phyloP scores from a whole-genome alignment of 306 rosid genomes.

The Biancaea sappan region DNA sequence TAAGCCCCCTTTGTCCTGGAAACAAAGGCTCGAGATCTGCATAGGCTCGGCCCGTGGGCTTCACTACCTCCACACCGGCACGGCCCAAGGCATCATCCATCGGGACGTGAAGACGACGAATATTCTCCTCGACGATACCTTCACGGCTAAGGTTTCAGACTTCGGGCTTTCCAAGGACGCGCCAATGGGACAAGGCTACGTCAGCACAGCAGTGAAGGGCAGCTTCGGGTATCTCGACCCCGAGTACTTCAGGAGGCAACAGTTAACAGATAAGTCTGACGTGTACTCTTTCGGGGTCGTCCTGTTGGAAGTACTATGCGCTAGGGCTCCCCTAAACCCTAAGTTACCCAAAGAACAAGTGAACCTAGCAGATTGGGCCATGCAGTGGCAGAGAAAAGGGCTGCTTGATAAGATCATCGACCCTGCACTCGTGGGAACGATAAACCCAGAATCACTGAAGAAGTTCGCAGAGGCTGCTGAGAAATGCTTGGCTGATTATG shows the following conservation, averaged over 20 bases:
- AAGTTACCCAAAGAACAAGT: conserved; percentile 62
- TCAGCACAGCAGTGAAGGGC: conserved; percentile 69
- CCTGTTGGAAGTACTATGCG: conserved; percentile 56
- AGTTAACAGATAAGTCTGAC: conserved; percentile 63
- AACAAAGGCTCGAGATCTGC: conserved; percentile 58
- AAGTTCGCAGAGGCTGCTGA: conserved; percentile 70
- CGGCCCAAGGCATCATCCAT: conserved; percentile 66
- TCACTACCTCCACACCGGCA: conserved; percentile 70
- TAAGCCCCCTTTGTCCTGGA: conserved; percentile 52
- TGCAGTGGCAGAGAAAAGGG: conserved; percentile 72
- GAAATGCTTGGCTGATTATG: conserved; percentile 66
- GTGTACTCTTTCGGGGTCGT: conserved; percentile 72
- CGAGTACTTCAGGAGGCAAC: conserved; percentile 68
- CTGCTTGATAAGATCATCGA: conserved; percentile 60
- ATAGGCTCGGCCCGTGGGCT: conserved; percentile 64
- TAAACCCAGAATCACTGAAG: conserved; percentile 61
- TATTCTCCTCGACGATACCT: conserved; percentile 56
- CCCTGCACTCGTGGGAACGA: conserved; percentile 47
- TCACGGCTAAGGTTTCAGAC: conserved; percentile 67
- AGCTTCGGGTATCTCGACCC: conserved; percentile 74
- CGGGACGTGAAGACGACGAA: conserved; percentile 67
- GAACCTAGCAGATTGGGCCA: conserved; percentile 65
- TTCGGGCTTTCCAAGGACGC: conserved; percentile 68
- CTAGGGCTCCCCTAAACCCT: conserved; percentile 64
- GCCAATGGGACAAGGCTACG: conserved; percentile 62